Evolutionary conservation across 441 rosid genomes (phyloP).

Genomic region (Adansonia madagascariensis): DNA sequence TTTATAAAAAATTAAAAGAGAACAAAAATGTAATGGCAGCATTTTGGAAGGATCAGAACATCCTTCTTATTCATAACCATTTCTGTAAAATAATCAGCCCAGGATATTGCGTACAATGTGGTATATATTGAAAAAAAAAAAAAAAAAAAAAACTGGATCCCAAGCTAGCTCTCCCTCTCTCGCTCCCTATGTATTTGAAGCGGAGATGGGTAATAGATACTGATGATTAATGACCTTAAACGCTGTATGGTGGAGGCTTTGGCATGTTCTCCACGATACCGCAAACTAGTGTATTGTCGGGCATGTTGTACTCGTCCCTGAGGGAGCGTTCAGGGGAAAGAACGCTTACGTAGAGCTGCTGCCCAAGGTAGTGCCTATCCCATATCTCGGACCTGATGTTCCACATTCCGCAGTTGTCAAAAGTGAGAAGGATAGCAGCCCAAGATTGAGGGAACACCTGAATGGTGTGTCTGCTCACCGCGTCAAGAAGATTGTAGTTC

Average conservation of each 20-base stretch:
- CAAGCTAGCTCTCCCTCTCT: too few relatives aligned
- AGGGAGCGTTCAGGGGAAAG: slow-evolving; percentile 63
- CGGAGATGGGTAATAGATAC: too few relatives aligned
- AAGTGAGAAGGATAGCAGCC: slow-evolving; percentile 73
- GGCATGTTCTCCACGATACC: slow-evolving; percentile 63
- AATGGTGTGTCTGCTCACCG: slow-evolving; percentile 76
- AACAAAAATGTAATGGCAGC: too few relatives aligned
- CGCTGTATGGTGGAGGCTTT: slow-evolving; percentile 60
- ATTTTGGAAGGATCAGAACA: too few relatives aligned
- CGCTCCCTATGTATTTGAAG: too few relatives aligned
- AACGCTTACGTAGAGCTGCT: slow-evolving; percentile 64
- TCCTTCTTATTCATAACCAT: too few relatives aligned
- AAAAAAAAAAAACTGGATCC: too few relatives aligned
- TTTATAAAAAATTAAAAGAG: too few relatives aligned
- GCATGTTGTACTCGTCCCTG: slow-evolving; percentile 74
- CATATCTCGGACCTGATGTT: slow-evolving; percentile 67
- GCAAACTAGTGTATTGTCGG: slow-evolving; percentile 55
- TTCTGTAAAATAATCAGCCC: too few relatives aligned
- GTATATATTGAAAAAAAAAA: too few relatives aligned
- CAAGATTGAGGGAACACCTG: slow-evolving; percentile 81
- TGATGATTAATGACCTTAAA: too few relatives aligned
- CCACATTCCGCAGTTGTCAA: slow-evolving; percentile 92
- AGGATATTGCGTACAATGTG: too few relatives aligned
- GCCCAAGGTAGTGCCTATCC: slow-evolving; percentile 71
- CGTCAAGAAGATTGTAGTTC: slow-evolving; percentile 74